Evolutionary conservation across 2,329 filamentous ascomycete genomes (phyloP).

Genomic region (Leptographium lundbergii): DNA sequence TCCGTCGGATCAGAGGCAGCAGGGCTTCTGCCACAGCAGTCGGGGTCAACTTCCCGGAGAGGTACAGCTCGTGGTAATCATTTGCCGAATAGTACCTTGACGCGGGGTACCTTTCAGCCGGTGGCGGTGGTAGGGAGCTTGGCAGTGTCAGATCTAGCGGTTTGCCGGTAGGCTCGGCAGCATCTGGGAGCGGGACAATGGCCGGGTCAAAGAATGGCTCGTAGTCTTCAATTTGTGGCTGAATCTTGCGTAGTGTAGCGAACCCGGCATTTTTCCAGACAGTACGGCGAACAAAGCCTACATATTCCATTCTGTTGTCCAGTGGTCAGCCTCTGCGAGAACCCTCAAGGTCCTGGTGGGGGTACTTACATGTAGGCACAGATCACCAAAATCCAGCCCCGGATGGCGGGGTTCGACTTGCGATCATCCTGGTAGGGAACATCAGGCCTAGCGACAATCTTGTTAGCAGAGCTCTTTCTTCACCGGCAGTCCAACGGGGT

Average conservation of each 20-base stretch:
- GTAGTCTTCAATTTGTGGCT: constrained; percentile 35
- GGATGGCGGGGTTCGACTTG: constrained; percentile 43
- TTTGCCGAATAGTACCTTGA: constrained; percentile 31
- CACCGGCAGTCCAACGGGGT: background rate
- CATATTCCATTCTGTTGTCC: constrained; percentile 34
- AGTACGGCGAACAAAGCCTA: constrained; percentile 38
- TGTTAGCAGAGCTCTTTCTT: background rate
- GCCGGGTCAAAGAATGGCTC: constrained; percentile 34
- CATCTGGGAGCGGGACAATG: constrained; percentile 25
- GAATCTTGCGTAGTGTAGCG: constrained; percentile 38
- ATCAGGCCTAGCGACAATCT: constrained; percentile 17
- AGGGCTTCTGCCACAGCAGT: constrained; percentile 30
- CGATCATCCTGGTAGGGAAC: constrained; percentile 32
- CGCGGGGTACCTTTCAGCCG: constrained; percentile 19
- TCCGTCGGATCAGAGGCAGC: constrained; percentile 30
- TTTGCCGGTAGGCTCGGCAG: constrained; percentile 26
- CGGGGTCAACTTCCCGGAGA: constrained; percentile 32
- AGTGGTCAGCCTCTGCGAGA: background rate
- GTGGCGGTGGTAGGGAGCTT: background rate
- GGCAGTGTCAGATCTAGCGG: constrained; percentile 8
- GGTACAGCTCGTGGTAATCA: constrained; percentile 31
- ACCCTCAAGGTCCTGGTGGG: background rate
- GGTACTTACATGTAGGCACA: constrained; percentile 39
- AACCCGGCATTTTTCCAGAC: constrained; percentile 57
- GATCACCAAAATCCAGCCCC: constrained; percentile 38